Evolutionary conservation across 73 alveolate genomes (phyloP).

Genomic region (Breviolum minutum): DNA sequence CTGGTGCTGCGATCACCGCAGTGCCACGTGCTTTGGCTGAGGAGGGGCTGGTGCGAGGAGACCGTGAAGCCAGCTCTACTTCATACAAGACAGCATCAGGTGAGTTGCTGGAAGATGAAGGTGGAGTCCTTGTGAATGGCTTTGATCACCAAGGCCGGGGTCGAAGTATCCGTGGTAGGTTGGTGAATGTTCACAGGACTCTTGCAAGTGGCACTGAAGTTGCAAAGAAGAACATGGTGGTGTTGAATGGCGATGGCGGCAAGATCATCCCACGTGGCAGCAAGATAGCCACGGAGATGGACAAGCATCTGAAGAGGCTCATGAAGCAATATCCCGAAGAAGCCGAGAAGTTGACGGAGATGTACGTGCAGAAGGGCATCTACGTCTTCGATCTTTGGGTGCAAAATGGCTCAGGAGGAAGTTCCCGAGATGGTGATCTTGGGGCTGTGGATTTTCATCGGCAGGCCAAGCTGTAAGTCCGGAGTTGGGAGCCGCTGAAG

Average conservation of each 20-base stretch:
- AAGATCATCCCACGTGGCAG: background rate
- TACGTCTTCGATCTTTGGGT: conserved; percentile 36
- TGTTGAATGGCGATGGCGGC: background rate
- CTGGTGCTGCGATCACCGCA: conserved; percentile 49
- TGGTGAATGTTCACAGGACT: conserved; percentile 2
- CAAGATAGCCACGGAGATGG: background rate
- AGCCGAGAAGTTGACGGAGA: background rate
- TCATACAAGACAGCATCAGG: conserved; percentile 32
- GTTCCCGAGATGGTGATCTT: background rate
- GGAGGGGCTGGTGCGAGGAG: background rate
- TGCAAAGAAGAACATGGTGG: background rate
- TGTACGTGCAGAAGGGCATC: conserved; percentile 20
- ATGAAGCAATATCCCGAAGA: background rate
- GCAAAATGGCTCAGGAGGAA: background rate
- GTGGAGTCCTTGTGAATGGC: background rate
- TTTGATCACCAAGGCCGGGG: background rate
- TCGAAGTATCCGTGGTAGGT: background rate
- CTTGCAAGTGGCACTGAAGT: background rate
- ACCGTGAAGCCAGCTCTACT: background rate
- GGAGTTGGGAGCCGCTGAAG: background rate
- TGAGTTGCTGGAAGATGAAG: conserved; percentile 8
- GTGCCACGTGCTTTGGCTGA: background rate
- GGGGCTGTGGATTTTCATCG: conserved; percentile 7
- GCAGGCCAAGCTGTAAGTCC: conserved; percentile 64
- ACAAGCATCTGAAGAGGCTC: background rate